Percentiles rank a stretch among this genome's conserved stretches.
Conservation (phyloP, 257 asterid species). For the Jaltomata sinuosa region DNA sequence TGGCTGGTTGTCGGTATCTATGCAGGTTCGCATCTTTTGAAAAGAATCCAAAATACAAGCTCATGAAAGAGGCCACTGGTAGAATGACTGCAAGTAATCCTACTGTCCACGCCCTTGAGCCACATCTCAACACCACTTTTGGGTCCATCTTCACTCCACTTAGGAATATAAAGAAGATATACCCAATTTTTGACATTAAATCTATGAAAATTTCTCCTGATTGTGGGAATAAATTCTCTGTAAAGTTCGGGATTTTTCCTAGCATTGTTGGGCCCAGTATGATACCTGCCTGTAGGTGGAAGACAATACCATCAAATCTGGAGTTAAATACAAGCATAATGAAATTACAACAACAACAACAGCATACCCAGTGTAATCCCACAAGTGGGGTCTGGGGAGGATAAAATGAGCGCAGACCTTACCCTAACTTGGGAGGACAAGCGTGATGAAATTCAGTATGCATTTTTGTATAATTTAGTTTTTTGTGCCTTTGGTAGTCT, state of each 20-base stretch:
- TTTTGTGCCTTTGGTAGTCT: neutral
- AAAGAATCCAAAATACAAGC: neutral
- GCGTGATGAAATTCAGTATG: neutral
- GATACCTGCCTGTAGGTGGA: constrained; percentile 61
- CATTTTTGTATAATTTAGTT: too few relatives aligned
- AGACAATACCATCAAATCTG: neutral
- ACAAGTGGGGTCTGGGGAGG: neutral
- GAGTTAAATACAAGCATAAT: neutral
- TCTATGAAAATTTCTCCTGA: constrained; percentile 61
- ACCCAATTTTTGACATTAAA: constrained; percentile 68
- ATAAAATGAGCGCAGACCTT: neutral
- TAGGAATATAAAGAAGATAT: constrained; percentile 67
- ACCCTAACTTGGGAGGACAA: neutral
- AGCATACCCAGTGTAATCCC: neutral
- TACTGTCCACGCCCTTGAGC: constrained; percentile 70
- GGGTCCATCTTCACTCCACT: constrained; percentile 93
- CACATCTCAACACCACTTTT: constrained; percentile 47
- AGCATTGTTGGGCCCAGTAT: constrained; percentile 67
- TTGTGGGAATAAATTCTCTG: constrained; percentile 32
- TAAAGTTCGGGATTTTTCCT: constrained; percentile 23
- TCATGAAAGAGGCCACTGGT: constrained; percentile 27
- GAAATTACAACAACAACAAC: neutral
- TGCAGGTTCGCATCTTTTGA: neutral
- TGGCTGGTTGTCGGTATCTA: constrained; percentile 40
- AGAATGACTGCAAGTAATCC: constrained; percentile 41